phyloP scores from a whole-genome alignment of 352 stramenopile species.

The Phytophthora constricta region DNA sequence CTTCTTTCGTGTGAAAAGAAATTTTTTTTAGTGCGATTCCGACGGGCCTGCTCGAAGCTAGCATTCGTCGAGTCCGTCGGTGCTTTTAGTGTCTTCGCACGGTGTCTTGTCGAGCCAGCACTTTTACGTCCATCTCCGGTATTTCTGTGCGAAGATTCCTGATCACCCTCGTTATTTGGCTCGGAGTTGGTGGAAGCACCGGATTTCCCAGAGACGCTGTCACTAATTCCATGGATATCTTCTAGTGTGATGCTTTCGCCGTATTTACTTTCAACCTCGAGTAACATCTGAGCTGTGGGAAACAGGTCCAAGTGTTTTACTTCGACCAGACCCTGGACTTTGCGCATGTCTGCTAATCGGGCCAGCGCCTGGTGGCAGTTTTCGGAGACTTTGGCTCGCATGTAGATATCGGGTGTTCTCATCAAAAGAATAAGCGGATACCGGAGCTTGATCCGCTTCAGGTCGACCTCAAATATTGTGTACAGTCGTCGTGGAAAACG shows the following conservation, averaged over 20 bases:
- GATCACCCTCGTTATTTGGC: conserved; percentile 8
- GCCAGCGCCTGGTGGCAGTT: conserved; percentile 83
- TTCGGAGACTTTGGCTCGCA: conserved; percentile 85
- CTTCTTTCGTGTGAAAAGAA: conserved; percentile 53
- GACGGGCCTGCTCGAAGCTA: conserved; percentile 61
- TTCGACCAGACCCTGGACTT: conserved; percentile 55
- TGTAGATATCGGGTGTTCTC: conserved; percentile 88
- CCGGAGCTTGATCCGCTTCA: conserved; percentile 91
- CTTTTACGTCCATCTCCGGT: conserved; percentile 10
- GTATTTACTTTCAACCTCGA: conserved; percentile 92
- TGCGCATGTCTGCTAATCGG: conserved; percentile 70
- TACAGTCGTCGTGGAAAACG: conserved; percentile 86
- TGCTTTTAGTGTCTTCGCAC: conserved; percentile 55
- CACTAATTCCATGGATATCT: conserved; percentile 74
- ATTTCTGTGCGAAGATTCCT: conserved; percentile 4
- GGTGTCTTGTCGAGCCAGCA: conserved; percentile 8
- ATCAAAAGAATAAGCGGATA: conserved; percentile 77
- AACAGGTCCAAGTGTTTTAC: conserved; percentile 77
- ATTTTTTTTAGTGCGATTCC: conserved; percentile 57
- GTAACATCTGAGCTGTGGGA: conserved; percentile 73
- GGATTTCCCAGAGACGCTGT: conserved; percentile 5
- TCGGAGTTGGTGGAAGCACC: conserved; percentile 13
- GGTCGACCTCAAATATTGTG: conserved; percentile 84
- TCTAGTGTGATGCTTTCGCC: conserved; percentile 90
- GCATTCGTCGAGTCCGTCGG: conserved; percentile 77